These are phyloP conservation scores for Aureobasidium sp. DNA, from an alignment of 2,329 filamentous ascomycete species.

Conservation along the genomic window DNA sequence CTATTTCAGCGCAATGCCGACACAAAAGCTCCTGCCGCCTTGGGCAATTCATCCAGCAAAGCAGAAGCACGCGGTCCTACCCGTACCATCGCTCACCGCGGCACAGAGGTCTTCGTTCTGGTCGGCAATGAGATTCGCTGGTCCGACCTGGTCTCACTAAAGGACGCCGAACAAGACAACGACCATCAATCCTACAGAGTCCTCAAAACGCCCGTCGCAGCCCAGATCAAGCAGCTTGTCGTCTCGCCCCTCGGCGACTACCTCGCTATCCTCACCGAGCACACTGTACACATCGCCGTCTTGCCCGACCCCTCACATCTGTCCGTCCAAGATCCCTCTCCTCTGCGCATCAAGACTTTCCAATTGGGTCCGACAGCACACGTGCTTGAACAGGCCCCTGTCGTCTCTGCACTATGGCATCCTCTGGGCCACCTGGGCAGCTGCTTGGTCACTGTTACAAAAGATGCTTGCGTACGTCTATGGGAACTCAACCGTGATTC, in stretches of 20 bases:
- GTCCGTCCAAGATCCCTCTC: slow-evolving; percentile 57
- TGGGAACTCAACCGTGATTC: slow-evolving; percentile 86
- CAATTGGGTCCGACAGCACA: slow-evolving; percentile 90
- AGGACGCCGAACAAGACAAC: slow-evolving; percentile 42
- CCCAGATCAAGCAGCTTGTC: slow-evolving; percentile 75
- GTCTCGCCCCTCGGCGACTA: slow-evolving; percentile 77
- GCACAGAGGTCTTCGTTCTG: slow-evolving; percentile 82
- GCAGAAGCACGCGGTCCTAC: slow-evolving; percentile 33
- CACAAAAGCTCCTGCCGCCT: slow-evolving; percentile 16
- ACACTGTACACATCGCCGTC: slow-evolving; percentile 83
- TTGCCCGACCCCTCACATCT: slow-evolving; percentile 75
- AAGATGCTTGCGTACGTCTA: slow-evolving; percentile 77
- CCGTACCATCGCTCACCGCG: slow-evolving; percentile 68
- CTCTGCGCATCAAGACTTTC: slow-evolving; percentile 76
- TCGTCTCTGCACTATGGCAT: slow-evolving; percentile 85
- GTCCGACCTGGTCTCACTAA: slow-evolving; percentile 75
- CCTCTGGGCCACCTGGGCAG: slow-evolving; percentile 76
- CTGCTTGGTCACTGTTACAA: slow-evolving; percentile 80
- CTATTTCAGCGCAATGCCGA: slow-evolving; percentile 55
- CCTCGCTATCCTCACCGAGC: slow-evolving; percentile 76
- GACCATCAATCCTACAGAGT: slow-evolving; percentile 22
- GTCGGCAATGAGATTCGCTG: slow-evolving; percentile 86
- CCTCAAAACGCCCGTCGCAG: slow-evolving; percentile 69
- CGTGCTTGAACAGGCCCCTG: slow-evolving; percentile 73
- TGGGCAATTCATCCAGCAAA: slow-evolving; percentile 9